phyloP scores from a whole-genome alignment of 805 yeast species.

The Jamesozyma hellenica region DNA sequence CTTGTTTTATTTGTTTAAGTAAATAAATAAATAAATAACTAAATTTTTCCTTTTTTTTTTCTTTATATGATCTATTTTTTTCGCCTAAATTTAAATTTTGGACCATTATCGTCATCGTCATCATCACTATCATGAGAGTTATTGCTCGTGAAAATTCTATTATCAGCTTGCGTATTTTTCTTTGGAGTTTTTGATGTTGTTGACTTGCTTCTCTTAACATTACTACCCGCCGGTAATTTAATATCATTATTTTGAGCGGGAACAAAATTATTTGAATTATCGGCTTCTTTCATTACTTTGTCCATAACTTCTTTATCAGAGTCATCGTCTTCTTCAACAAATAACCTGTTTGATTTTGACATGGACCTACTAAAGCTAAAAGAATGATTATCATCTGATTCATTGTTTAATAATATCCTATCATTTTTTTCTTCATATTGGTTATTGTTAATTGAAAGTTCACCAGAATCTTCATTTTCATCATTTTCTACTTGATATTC shows the following conservation, averaged over 20 bases:
- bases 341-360: constrained; percentile 5
- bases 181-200: not conserved
- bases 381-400: constrained; percentile 2
- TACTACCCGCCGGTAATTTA: too few relatives aligned
- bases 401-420: too few relatives aligned
- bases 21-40: not conserved
- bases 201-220: not conserved
- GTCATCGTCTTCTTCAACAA: constrained; percentile 15
- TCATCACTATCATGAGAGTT: constrained; percentile 16
- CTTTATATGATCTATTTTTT: constrained; percentile 1
- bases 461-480: constrained; percentile 2
- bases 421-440: not conserved
- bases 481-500: not conserved
- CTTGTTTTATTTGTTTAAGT: constrained; percentile 6
- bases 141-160: not conserved
- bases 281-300: not conserved
- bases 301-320: constrained; percentile 1
- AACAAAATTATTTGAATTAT: not conserved
- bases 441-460: not conserved
- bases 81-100: constrained; percentile 29
- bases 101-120: constrained; percentile 31
- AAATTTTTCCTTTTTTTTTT: not conserved
- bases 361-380: constrained; percentile 3
- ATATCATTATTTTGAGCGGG: not conserved
- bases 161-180: not conserved